These are phyloP conservation scores for Boletus edulis DNA, from an alignment of 768 basidiomycete species.

Conservation along the genomic window DNA sequence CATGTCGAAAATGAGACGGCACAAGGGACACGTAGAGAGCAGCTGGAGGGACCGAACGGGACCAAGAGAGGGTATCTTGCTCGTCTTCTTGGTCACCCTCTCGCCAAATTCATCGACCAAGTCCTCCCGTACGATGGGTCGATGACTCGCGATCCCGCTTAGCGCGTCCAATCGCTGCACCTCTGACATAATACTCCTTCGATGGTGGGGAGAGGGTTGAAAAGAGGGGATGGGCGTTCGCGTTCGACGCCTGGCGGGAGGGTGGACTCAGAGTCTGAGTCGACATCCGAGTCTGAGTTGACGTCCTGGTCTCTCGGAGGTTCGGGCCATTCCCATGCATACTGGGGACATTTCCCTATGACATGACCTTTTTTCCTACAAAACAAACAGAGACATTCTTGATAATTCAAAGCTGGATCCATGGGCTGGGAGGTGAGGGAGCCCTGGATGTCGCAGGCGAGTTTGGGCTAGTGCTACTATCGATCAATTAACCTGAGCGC, in stretches of 20 bases:
- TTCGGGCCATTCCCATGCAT: background rate
- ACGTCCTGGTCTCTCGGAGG: background rate
- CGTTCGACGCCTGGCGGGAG: background rate
- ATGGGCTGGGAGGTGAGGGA: background rate
- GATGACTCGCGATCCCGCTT: background rate
- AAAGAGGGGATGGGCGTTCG: background rate
- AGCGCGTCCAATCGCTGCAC: background rate
- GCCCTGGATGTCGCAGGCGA: background rate
- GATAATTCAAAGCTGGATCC: background rate
- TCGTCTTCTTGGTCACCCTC: background rate
- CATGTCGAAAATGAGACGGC: conserved; percentile 11
- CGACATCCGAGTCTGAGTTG: too few relatives aligned
- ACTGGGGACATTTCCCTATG: conserved; percentile 1
- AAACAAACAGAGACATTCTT: conserved; percentile 8
- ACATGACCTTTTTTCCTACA: conserved; percentile 10
- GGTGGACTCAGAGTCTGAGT: background rate
- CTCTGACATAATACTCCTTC: background rate
- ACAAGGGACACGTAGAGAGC: conserved; percentile 10
- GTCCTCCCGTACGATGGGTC: conserved; percentile 2
- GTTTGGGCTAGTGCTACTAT: background rate
- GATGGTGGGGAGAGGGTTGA: background rate
- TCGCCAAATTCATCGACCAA: background rate
- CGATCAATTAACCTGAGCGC: background rate
- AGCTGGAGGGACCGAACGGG: conserved; percentile 1
- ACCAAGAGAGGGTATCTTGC: conserved; percentile 1